A percentile compares a stretch with the other conserved stretches of the same genome.
Evolutionary conservation across 116 monocot species (phyloP).

Genomic region (Iris pallida): DNA sequence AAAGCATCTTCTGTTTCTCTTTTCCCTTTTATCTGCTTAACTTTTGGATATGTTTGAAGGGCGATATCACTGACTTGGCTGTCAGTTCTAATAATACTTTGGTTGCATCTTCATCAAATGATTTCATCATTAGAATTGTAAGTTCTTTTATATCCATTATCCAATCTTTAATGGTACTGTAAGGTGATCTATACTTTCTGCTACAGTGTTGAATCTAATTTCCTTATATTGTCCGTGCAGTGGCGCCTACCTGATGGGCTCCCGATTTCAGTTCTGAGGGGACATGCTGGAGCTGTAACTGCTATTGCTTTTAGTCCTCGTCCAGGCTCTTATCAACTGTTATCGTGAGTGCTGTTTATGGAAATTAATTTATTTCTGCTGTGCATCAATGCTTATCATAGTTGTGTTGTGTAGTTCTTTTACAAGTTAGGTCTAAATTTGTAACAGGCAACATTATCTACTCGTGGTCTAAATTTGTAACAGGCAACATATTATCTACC

Average conservation of each 20-base stretch:
- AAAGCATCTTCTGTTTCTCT: neutral
- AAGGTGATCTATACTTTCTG: neutral
- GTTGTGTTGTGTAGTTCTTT: too few species aligned
- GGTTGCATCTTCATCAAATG: constrained; percentile 89
- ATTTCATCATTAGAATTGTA: constrained; percentile 77
- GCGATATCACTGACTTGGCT: constrained; percentile 90
- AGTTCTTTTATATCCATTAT: constrained; percentile 17
- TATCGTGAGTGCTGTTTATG: constrained; percentile 67
- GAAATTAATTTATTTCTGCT: too few species aligned
- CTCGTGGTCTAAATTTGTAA: too few species aligned
- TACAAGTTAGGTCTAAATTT: too few species aligned
- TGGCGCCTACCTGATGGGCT: constrained; percentile 97
- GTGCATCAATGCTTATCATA: too few species aligned
- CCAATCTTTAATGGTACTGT: neutral
- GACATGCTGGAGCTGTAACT: constrained; percentile 89
- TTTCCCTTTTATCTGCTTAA: constrained; percentile 2
- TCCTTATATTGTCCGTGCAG: constrained; percentile 34
- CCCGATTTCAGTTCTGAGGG: constrained; percentile 93
- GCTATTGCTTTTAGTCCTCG: constrained; percentile 99
- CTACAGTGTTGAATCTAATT: neutral
- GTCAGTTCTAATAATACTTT: constrained; percentile 90
- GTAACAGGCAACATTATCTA: too few species aligned
- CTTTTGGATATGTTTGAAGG: constrained; percentile 36
- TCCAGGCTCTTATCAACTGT: constrained; percentile 64
- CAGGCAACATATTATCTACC: too few species aligned